These are phyloP conservation scores for Nidularia sp. DNA, from an alignment of 768 basidiomycete genomes.

Conservation along the genomic window DNA sequence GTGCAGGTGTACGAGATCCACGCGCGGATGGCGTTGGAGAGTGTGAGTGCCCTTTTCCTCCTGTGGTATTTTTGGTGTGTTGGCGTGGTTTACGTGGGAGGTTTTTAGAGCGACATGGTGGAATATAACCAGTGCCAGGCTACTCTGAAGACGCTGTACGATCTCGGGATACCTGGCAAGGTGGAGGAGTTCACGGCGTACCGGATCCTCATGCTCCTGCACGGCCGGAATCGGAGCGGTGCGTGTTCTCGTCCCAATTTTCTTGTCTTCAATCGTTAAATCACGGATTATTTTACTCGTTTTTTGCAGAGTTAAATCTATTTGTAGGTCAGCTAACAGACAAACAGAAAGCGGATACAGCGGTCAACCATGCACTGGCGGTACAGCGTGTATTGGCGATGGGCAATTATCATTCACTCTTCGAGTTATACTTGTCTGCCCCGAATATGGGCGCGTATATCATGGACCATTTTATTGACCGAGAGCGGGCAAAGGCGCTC, in stretches of 20 bases:
- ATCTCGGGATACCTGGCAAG: slow-evolving; percentile 88
- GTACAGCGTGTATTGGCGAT: slow-evolving; percentile 88
- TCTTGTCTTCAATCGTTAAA: neutral
- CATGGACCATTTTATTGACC: slow-evolving; percentile 96
- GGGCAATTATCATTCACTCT: slow-evolving; percentile 92
- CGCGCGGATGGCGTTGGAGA: slow-evolving; percentile 47
- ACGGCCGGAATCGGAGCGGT: slow-evolving; percentile 94
- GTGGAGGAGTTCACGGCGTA: slow-evolving; percentile 97
- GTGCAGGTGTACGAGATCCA: slow-evolving; percentile 98
- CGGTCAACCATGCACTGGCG: slow-evolving; percentile 83
- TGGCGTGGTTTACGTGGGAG: slow-evolving; percentile 4
- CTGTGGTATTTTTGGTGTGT: neutral
- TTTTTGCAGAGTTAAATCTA: slow-evolving; percentile 79
- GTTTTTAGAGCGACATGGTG: slow-evolving; percentile 83
- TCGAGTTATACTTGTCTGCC: slow-evolving; percentile 76
- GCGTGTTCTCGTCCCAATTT: slow-evolving; percentile 16
- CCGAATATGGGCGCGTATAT: slow-evolving; percentile 99
- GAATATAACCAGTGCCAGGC: slow-evolving; percentile 99
- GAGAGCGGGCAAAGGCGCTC: slow-evolving; percentile 84
- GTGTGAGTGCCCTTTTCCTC: slow-evolving; percentile 12
- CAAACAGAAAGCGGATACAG: slow-evolving; percentile 76
- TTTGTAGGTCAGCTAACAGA: slow-evolving; percentile 97
- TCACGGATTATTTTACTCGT: neutral
- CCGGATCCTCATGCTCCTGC: slow-evolving; percentile 92
- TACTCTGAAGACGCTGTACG: slow-evolving; percentile 84